Evolutionary conservation across 192 early-diverging fungal genomes (phyloP).

Genomic region (Tieghemiomyces parasiticus): DNA sequence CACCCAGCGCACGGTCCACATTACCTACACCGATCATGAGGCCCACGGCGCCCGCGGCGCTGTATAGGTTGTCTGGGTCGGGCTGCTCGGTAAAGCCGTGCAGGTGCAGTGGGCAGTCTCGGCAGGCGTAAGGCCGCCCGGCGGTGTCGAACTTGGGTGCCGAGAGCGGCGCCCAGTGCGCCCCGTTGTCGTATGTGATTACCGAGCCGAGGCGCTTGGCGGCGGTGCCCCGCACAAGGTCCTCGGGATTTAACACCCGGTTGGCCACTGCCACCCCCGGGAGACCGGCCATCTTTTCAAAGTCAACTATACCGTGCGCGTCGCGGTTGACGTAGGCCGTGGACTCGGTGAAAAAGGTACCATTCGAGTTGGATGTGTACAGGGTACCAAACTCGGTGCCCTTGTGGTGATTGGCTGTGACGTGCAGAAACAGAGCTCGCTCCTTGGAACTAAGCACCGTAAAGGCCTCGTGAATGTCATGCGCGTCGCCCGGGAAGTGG

Average conservation of each 20-base stretch:
- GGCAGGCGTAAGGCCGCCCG: slow-evolving; percentile 26
- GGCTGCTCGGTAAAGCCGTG: slow-evolving; percentile 80
- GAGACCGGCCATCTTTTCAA: slow-evolving; percentile 75
- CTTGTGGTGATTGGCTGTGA: slow-evolving; percentile 33
- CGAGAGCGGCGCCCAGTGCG: slow-evolving; percentile 42
- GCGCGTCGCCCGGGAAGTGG: slow-evolving; percentile 60
- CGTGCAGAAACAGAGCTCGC: slow-evolving; percentile 45
- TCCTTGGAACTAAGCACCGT: slow-evolving; percentile 54
- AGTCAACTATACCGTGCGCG: slow-evolving; percentile 67
- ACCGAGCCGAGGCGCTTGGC: slow-evolving; percentile 45
- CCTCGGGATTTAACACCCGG: slow-evolving; percentile 46
- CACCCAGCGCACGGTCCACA: slow-evolving; percentile 51
- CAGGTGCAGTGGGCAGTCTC: slow-evolving; percentile 56
- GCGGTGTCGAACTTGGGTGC: slow-evolving; percentile 30
- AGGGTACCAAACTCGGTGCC: slow-evolving; percentile 65
- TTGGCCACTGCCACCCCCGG: slow-evolving; percentile 79
- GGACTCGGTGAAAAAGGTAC: slow-evolving; percentile 58
- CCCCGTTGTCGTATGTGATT: slow-evolving; percentile 75
- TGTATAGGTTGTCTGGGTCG: slow-evolving; percentile 62
- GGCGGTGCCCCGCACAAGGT: slow-evolving; percentile 28
- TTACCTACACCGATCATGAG: slow-evolving; percentile 87
- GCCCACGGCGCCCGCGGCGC: slow-evolving; percentile 63
- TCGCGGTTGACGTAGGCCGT: slow-evolving; percentile 63
- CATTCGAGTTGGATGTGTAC: slow-evolving; percentile 85
- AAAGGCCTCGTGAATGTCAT: slow-evolving; percentile 35